Evolutionary conservation across 352 stramenopile genomes (phyloP), one percentile per base, ranked within the genome.

Genomic region (Thraustochytrium sp.): DNA sequence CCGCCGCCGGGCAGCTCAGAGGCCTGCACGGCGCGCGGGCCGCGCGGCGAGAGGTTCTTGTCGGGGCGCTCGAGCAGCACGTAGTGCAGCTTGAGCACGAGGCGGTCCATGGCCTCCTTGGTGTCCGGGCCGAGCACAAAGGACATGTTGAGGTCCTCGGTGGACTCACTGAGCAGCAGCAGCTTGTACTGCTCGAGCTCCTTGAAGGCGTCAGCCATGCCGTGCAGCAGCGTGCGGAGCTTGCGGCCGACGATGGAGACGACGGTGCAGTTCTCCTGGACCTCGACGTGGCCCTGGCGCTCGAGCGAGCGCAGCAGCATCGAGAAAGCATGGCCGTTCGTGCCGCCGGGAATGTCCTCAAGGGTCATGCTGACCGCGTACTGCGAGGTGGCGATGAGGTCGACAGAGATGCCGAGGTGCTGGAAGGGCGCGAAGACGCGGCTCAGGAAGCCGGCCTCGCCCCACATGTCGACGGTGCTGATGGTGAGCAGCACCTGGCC

Each of bases 401-500:
- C 92, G 51, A 95, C 92, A 2, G 91, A 95, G 85, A 95, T 94
- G 49, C 90, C 91, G 73, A 91, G 91, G 54, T 88, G 86, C 82
- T 94, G 90, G 59, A 95, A 95, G 9, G 91, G 91, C 54, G 90
- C 86, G 80, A 95, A 95, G 18, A 95, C 91, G 62, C 93, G 93
- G 49, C 90, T 90, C n/a, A 95, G 84, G 65, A 94, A 95, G 36
- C 92, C 92, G 0, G 90, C 92, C 29, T 90, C 91, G 54, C 91
- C 90, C 72, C 88, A 94, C 91, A 95, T 95, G 75, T 94, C 88
- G 34, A 94, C 92, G 8, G 92, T 90, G 21, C 91, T 93, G 86
- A 95, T 94, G 82, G 91, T 95, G 51, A 95, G 87, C 51, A 92
- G 93, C 46, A 91, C 94, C 90, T 94, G 93, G 86, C 91, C 92